phyloP scores from a whole-genome alignment of 2,329 filamentous ascomycete species.

The Beauveria asiatica region DNA sequence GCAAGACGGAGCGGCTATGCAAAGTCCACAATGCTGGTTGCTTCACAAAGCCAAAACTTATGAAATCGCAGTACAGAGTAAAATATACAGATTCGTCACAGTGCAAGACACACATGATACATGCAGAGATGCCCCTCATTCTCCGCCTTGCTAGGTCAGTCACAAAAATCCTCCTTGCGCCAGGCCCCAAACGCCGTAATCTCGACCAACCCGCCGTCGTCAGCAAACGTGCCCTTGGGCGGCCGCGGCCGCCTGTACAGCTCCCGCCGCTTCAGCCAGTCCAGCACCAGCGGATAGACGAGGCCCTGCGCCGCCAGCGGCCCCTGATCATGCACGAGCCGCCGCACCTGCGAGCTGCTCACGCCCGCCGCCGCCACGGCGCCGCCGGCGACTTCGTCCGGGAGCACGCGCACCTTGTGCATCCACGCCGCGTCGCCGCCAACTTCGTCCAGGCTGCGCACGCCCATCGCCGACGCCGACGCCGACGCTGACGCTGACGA shows the following conservation, averaged over 20 bases:
- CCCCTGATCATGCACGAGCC: conserved; percentile 36
- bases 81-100: background rate
- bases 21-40: background rate
- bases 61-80: background rate
- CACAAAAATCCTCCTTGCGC: background rate
- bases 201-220: conserved; percentile 11
- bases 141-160: background rate
- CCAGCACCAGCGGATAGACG: conserved; percentile 47
- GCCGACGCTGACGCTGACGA: too few species aligned
- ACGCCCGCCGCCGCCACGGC: conserved; percentile 31
- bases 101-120: too few species aligned
- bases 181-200: background rate
- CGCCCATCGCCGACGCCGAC: conserved; percentile 12
- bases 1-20: background rate
- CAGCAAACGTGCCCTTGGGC: conserved; percentile 13
- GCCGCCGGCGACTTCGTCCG: conserved; percentile 39
- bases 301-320: conserved; percentile 42
- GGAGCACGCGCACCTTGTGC: conserved; percentile 49
- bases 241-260: conserved; percentile 39
- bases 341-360: conserved; percentile 56
- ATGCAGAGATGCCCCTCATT: too few species aligned
- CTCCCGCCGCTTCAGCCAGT: conserved; percentile 47
- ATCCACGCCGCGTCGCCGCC: conserved; percentile 54
- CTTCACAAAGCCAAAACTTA: background rate
- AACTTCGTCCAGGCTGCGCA: conserved; percentile 34